Evolutionary conservation across 768 basidiomycete species (phyloP).

Genomic region (Suillus occidentalis): DNA sequence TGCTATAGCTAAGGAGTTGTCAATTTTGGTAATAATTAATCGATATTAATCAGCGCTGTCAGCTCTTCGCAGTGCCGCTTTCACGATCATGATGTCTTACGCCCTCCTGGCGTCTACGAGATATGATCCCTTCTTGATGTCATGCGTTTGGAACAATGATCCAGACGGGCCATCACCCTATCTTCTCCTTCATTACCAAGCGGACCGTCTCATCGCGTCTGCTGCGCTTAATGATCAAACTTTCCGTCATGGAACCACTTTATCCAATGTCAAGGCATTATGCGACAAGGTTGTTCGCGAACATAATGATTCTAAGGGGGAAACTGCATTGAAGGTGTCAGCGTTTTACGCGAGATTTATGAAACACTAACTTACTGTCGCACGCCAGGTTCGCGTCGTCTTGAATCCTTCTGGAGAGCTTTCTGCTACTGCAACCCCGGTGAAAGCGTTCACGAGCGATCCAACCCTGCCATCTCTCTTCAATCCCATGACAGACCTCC

Average conservation of each 20-base stretch:
- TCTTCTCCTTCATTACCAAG: constrained; percentile 60
- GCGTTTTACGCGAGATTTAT: background rate
- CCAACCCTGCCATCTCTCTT: constrained; percentile 40
- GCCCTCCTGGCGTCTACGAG: constrained; percentile 54
- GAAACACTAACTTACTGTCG: constrained; percentile 3
- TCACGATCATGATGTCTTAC: constrained; percentile 20
- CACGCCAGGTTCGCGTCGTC: constrained; percentile 52
- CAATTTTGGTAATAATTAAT: too few species aligned
- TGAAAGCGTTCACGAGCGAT: constrained; percentile 36
- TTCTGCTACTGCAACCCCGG: constrained; percentile 33
- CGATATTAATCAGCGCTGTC: too few species aligned
- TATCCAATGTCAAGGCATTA: constrained; percentile 37
- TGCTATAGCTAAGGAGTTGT: too few species aligned
- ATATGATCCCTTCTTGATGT: constrained; percentile 52
- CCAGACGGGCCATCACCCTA: constrained; percentile 54
- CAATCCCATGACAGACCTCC: constrained; percentile 34
- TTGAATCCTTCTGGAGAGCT: constrained; percentile 42
- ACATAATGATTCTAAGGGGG: constrained; percentile 13
- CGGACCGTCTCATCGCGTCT: constrained; percentile 57
- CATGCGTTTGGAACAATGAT: constrained; percentile 58
- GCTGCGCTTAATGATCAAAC: constrained; percentile 54
- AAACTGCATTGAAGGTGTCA: constrained; percentile 25
- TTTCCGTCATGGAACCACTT: constrained; percentile 34
- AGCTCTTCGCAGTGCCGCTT: background rate
- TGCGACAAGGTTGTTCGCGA: constrained; percentile 47